A percentile compares a stretch with the other conserved stretches of the same genome.
Evolutionary conservation across 768 basidiomycete genomes (phyloP).

Genomic region (Dictyophora rubrovolvata): DNA sequence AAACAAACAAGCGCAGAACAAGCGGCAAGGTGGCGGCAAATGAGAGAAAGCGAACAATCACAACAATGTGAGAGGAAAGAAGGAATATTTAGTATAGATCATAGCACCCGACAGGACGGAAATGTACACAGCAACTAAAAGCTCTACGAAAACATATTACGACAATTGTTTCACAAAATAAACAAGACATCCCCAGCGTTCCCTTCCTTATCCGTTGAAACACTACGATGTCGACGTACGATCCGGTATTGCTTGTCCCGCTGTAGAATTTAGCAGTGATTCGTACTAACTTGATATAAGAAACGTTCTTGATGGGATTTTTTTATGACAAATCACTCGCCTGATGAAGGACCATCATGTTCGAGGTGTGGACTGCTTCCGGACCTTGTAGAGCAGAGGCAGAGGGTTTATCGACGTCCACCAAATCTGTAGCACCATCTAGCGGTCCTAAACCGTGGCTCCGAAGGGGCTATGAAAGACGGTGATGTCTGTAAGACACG

Average conservation of each 20-base stretch:
- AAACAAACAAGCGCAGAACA: too few relatives aligned
- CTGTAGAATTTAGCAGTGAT: not conserved
- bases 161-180: not conserved
- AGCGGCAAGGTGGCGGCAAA: too few relatives aligned
- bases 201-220: not conserved
- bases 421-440: not conserved
- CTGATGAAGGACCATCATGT: conserved; percentile 10
- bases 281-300: conserved; percentile 1
- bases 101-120: not conserved
- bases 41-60: not conserved
- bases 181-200: not conserved
- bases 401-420: conserved; percentile 2
- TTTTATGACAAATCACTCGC: not conserved
- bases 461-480: not conserved
- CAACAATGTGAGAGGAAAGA: not conserved
- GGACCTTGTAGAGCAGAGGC: not conserved
- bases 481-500: not conserved
- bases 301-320: not conserved
- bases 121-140: not conserved
- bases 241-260: not conserved
- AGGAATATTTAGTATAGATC: not conserved
- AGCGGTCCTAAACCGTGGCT: not conserved
- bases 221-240: not conserved
- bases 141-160: not conserved
- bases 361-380: not conserved